Conservation (phyloP, 2,329 filamentous ascomycete genomes). For the Hypoxylon sp. region DNA sequence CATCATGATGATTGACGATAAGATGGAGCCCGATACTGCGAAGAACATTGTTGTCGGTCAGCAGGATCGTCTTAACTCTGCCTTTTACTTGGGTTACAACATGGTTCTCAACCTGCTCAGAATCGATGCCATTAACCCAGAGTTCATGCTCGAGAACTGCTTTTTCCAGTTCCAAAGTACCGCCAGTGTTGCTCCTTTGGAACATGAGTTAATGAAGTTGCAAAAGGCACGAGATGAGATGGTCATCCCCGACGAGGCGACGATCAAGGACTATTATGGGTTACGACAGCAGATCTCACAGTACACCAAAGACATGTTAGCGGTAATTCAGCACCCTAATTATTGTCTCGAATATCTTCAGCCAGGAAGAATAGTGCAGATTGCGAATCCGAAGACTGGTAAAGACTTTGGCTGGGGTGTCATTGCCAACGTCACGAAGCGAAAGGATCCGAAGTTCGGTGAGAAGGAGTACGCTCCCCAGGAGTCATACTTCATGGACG, state of each 20-base stretch:
- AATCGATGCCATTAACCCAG: slow-evolving; percentile 98
- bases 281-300: slow-evolving; percentile 83
- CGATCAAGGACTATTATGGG: slow-evolving; percentile 93
- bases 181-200: slow-evolving; percentile 81
- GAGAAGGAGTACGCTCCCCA: slow-evolving; percentile 76
- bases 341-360: slow-evolving; percentile 87
- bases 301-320: slow-evolving; percentile 88
- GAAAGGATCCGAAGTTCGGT: slow-evolving; percentile 71
- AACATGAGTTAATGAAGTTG: slow-evolving; percentile 81
- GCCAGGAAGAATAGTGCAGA: slow-evolving; percentile 83
- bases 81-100: slow-evolving; percentile 98
- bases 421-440: slow-evolving; percentile 75
- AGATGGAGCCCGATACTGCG: slow-evolving; percentile 93
- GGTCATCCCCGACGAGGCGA: slow-evolving; percentile 83
- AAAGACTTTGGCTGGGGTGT: slow-evolving; percentile 95
- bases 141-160: slow-evolving; percentile 98
- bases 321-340: slow-evolving; percentile 90
- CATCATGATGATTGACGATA: slow-evolving; percentile 99
- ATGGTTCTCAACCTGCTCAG: slow-evolving; percentile 97
- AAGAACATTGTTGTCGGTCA: slow-evolving; percentile 96
- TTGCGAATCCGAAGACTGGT: slow-evolving; percentile 74
- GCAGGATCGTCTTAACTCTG: slow-evolving; percentile 96
- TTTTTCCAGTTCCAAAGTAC: slow-evolving; percentile 99
- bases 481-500: slow-evolving; percentile 83
- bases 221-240: slow-evolving; percentile 78